These are phyloP conservation scores for Jatropha multifida DNA, from an alignment of 441 rosid genomes.

Conservation along the genomic window DNA sequence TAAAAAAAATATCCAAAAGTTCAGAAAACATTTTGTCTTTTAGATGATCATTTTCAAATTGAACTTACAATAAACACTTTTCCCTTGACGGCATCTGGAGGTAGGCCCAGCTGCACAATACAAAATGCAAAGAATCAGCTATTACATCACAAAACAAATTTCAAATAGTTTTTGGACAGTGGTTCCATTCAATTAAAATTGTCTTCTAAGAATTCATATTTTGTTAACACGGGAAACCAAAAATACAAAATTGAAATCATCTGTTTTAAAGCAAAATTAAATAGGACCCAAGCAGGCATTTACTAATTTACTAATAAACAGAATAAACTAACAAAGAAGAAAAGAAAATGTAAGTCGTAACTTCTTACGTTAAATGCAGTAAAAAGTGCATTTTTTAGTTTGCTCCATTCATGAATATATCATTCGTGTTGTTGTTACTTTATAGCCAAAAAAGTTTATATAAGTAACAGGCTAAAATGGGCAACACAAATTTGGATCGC, in stretches of 20 bases:
- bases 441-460: background rate
- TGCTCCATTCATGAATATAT: background rate
- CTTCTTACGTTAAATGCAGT: background rate
- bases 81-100: constrained; percentile 56
- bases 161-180: background rate
- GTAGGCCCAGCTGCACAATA: constrained; percentile 64
- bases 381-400: background rate
- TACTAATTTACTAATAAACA: background rate
- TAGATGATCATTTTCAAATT: constrained; percentile 2
- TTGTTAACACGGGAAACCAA: background rate
- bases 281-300: background rate
- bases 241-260: constrained; percentile 1
- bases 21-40: background rate
- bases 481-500: background rate
- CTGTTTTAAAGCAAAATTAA: constrained; percentile 1
- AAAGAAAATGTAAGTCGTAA: background rate
- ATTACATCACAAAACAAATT: constrained; percentile 7
- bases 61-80: constrained; percentile 65
- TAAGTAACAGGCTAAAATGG: background rate
- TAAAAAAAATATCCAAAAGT: background rate
- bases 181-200: background rate
- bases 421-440: background rate
- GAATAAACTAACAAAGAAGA: background rate
- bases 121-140: constrained; percentile 4
- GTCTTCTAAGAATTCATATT: background rate